Evolutionary conservation across 2,329 filamentous ascomycete genomes (phyloP), one percentile per base, ranked within the genome.

Genomic region (Botrytis medusae): DNA sequence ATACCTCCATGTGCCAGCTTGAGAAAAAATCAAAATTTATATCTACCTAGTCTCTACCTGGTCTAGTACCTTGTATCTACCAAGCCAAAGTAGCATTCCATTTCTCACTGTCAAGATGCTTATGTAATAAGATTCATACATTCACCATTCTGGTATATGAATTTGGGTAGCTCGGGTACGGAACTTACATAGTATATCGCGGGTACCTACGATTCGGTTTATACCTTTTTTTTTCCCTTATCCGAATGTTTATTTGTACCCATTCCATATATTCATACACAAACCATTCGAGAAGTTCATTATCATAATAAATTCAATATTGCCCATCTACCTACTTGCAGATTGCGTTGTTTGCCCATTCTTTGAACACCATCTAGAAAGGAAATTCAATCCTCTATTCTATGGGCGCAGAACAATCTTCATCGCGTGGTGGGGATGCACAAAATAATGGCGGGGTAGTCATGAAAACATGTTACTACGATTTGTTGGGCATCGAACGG

Each of bases 401-500:
- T n/a, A 78, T 78, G 77, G 77, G 77, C 59, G 77, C 77, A 72
- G 74, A 78, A 67, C 77, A 78, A 71, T 78, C 77, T 44, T 77
- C 77, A 29, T 42, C 71, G 18, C 64, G 54, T 42, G 48, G 63
- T n/a, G 32, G 72, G 25, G 72, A 71, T 65, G 63, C 48, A 20
- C 62, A 73, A 25, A 69, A 51, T 37, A 68, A 74, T 65, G 72
- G 65, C 64, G 63, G 69, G 54, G 48, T 73, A 10, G 46, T 68
- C 61, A 74, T 71, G 40, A 95, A 93, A 83, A 92, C 88, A 51
- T 93, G 92, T 81, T 95, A 95, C 83, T 98, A 98, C 83, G 92
- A 96, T 78, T 86, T 98, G 51, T 87, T 98, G 8, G 90, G 87
- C 9, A 85, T 98, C 25, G 89, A 93, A 75, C 87, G 89, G 74